phyloP scores from a whole-genome alignment of 78 protist genomes.

The Trichosphaerium sp. region DNA sequence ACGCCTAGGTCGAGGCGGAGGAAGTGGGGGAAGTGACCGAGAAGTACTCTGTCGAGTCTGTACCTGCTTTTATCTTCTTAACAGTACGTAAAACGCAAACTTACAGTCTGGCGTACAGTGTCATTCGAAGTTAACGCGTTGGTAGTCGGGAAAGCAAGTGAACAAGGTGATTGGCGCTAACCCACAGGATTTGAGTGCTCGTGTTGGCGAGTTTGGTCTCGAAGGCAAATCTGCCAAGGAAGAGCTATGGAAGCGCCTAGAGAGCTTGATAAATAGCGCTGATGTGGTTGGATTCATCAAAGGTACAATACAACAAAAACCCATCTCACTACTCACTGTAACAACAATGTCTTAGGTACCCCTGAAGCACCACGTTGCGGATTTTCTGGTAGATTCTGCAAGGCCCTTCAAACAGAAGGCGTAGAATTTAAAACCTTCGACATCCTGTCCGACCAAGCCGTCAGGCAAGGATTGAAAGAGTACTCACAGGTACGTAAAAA shows the following conservation, averaged over 20 bases:
- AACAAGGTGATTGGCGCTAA: slow-evolving; percentile 24
- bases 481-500: too few relatives aligned
- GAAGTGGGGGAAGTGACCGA: slow-evolving; percentile 32
- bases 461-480: slow-evolving; percentile 57
- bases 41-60: slow-evolving; percentile 37
- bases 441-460: slow-evolving; percentile 61
- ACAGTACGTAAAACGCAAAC: too few relatives aligned
- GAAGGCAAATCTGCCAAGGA: too few relatives aligned
- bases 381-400: slow-evolving; percentile 58
- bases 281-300: too few relatives aligned
- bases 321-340: too few relatives aligned
- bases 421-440: slow-evolving; percentile 50
- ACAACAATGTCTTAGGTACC: too few relatives aligned
- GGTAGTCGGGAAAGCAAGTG: not conserved
- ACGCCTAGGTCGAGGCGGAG: slow-evolving; percentile 52
- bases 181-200: slow-evolving; percentile 21
- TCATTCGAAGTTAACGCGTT: too few relatives aligned
- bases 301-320: too few relatives aligned
- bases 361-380: slow-evolving; percentile 82
- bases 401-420: slow-evolving; percentile 29
- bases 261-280: too few relatives aligned
- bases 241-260: too few relatives aligned
- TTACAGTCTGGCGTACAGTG: too few relatives aligned
- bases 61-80: slow-evolving; percentile 49
- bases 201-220: too few relatives aligned